These are phyloP conservation scores for Akanthomyces lecanii DNA, from an alignment of 2,329 filamentous ascomycete genomes.

Conservation along the genomic window DNA sequence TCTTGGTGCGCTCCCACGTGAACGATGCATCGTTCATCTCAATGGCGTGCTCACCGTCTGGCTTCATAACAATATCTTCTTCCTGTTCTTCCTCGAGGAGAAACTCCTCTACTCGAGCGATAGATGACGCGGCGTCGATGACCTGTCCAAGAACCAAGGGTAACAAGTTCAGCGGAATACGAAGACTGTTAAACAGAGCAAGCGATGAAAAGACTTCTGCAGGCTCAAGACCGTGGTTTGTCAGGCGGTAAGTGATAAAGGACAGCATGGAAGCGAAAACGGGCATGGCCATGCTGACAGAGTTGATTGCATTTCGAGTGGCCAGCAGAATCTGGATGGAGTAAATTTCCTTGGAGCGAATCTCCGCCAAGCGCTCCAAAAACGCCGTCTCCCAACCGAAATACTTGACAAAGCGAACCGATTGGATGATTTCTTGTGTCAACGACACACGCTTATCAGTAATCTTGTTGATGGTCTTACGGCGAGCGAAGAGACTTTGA, in stretches of 20 bases:
- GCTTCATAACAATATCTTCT: conserved; percentile 58
- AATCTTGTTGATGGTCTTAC: conserved; percentile 82
- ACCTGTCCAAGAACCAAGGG: conserved; percentile 85
- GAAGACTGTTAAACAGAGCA: conserved; percentile 86
- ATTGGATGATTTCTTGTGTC: conserved; percentile 87
- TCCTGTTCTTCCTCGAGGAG: conserved; percentile 78
- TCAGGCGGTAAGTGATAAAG: conserved; percentile 76
- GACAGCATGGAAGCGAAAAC: conserved; percentile 94
- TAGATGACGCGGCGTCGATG: conserved; percentile 81
- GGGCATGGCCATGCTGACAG: conserved; percentile 78
- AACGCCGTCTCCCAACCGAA: conserved; percentile 95
- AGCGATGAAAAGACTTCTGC: conserved; percentile 88
- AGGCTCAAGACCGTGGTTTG: conserved; percentile 64
- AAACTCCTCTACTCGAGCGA: conserved; percentile 84
- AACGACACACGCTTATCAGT: conserved; percentile 89
- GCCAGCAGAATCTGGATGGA: conserved; percentile 80
- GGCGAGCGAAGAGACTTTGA: conserved; percentile 67
- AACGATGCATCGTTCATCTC: conserved; percentile 71
- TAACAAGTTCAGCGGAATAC: conserved; percentile 84
- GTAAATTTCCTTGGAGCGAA: conserved; percentile 71
- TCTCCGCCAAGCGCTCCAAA: conserved; percentile 66
- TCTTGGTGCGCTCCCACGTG: conserved; percentile 70
- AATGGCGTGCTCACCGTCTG: conserved; percentile 63
- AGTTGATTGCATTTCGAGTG: conserved; percentile 80
- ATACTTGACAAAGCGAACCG: conserved; percentile 92